phyloP scores from a whole-genome alignment of 2,329 filamentous ascomycete genomes.

The Cercospora zeina region DNA sequence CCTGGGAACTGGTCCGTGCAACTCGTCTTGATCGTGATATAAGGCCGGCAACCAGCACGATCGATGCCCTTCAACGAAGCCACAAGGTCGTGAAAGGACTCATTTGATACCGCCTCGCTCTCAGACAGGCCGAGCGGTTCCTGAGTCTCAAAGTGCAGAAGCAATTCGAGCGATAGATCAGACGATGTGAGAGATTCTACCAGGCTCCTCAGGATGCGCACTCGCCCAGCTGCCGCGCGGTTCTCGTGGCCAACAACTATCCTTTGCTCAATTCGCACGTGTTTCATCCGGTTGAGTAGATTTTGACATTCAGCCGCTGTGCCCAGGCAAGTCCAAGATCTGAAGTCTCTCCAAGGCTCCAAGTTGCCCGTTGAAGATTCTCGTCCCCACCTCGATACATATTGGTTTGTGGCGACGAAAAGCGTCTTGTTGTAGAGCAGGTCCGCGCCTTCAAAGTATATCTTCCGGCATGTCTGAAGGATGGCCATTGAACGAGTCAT shows the following conservation, averaged over 20 bases:
- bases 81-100: background rate
- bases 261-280: background rate
- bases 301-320: background rate
- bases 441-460: conserved; percentile 1
- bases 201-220: background rate
- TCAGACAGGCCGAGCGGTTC: no score
- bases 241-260: background rate
- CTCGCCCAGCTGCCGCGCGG: background rate
- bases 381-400: background rate
- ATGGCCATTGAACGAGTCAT: background rate
- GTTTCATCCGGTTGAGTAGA: background rate
- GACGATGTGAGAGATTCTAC: background rate
- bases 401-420: background rate
- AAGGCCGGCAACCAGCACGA: background rate
- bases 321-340: background rate
- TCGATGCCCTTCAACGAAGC: background rate
- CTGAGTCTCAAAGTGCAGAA: background rate
- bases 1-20: background rate
- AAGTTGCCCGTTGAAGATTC: no score
- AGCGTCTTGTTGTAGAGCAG: conserved; percentile 4
- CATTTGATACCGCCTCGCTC: background rate
- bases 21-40: background rate
- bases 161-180: background rate
- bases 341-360: background rate
- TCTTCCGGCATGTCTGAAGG: conserved; percentile 3